Evolutionary conservation across 2,329 filamentous ascomycete genomes (phyloP), one percentile per base, ranked within the genome.

Genomic region (Pseudogymnoascus sp.): DNA sequence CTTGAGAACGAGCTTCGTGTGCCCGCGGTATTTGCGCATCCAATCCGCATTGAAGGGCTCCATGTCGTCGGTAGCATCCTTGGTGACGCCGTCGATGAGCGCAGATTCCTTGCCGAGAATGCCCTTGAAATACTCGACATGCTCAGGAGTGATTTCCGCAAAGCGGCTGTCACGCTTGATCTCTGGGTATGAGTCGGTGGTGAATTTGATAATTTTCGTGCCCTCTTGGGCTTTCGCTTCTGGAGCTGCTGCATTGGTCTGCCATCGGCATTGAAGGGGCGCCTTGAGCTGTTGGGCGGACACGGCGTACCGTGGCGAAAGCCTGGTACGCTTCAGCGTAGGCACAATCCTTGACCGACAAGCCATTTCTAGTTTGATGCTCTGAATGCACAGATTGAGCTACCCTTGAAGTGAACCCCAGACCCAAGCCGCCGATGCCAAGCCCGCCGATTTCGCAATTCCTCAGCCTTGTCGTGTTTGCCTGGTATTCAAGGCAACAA

Each of bases 1-100:
- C 78, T 92, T 96, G 67, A 99, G 79, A 4, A 98, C 92, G 25
- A 99, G 80, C 73, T 88, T 86, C 66, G 90, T 87, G 77, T 97
- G 92, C 31, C 95, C 96, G 66, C 90, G 88, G 80, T 96, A 99
- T 79, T 99, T 99, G 77, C 90, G 88, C 93, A 99, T 97, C 95
- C 96, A 99, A 79, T 99, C 95, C 74, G 88, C 86, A 77, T 99
- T 99, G 83, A 92, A 99, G 6, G 90, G 85, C 74, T 95, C 91
- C 68, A 98, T 83, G 74, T 98, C 95, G 71, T 90, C 90, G 2
- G 82, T 79, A 13, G 86, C 86, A 76, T 93, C 86, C 69, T 85
- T 77, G 3, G 86, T 90, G 63, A 96, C 83, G 61, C 91, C 91
- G 74, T 97, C 93, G 66, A 98, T 85, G 62, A 97, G 82, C 1